Percentiles rank a stretch among this genome's conserved stretches.
phyloP scores from a whole-genome alignment of 2,329 filamentous ascomycete species.

The Oidium heveae region DNA sequence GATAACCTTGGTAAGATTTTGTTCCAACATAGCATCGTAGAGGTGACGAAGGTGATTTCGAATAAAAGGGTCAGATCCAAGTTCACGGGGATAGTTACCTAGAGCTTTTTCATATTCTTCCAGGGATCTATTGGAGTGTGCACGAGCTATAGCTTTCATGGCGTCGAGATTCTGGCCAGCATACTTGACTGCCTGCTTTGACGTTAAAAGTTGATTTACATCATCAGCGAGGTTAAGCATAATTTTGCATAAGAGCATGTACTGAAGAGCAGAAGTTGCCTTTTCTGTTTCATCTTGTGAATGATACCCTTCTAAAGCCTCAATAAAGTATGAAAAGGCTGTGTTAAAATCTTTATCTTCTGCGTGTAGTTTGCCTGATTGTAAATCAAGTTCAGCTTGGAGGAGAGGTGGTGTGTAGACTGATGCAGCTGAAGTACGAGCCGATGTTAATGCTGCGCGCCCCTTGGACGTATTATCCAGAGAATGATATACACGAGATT shows the following conservation, averaged over 20 bases:
- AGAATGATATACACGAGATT: conserved; percentile 92
- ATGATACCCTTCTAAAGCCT: conserved; percentile 92
- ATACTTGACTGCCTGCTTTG: conserved; percentile 92
- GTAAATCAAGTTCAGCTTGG: conserved; percentile 95
- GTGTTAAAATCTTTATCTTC: conserved; percentile 99
- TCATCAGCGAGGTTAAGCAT: conserved; percentile 97
- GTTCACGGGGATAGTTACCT: conserved; percentile 72
- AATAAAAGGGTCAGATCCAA: conserved; percentile 87
- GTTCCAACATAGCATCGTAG: conserved; percentile 96
- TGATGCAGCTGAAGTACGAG: conserved; percentile 81
- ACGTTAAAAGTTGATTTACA: conserved; percentile 80
- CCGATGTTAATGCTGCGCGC: conserved; percentile 78
- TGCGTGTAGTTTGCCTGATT: conserved; percentile 94
- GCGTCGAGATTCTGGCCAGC: conserved; percentile 88
- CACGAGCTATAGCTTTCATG: conserved; percentile 95
- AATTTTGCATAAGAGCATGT: conserved; percentile 99
- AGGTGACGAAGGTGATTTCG: conserved; percentile 85
- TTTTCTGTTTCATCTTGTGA: conserved; percentile 67
- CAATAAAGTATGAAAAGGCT: conserved; percentile 96
- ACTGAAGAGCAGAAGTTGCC: conserved; percentile 93
- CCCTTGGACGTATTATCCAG: conserved; percentile 92
- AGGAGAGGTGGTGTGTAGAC: conserved; percentile 91
- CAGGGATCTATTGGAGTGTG: conserved; percentile 81
- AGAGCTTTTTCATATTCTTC: conserved; percentile 94
- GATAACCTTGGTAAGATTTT: conserved; percentile 98